Percentiles rank a stretch among this genome's conserved stretches.
phyloP scores from a whole-genome alignment of 352 stramenopile genomes.

The Phytophthora kernoviae region DNA sequence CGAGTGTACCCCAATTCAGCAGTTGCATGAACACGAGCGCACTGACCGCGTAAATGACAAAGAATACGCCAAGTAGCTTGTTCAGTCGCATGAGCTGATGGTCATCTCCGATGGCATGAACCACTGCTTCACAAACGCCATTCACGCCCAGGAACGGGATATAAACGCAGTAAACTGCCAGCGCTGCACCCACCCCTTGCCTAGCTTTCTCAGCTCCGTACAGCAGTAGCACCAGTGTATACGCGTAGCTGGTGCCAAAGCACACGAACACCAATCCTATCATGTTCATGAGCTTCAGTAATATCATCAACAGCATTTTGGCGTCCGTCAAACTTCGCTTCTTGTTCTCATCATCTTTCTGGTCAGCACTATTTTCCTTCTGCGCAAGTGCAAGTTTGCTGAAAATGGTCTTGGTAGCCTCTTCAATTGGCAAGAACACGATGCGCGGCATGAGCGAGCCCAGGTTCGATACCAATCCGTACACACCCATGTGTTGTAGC shows the following conservation, averaged over 20 bases:
- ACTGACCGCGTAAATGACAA: slow-evolving; percentile 68
- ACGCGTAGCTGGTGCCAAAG: slow-evolving; percentile 84
- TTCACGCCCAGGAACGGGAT: slow-evolving; percentile 96
- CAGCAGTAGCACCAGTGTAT: slow-evolving; percentile 80
- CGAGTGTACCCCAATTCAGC: slow-evolving; percentile 57
- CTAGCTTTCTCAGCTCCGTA: slow-evolving; percentile 76
- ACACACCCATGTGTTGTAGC: slow-evolving; percentile 95
- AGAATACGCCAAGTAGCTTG: slow-evolving; percentile 80
- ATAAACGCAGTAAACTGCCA: slow-evolving; percentile 93
- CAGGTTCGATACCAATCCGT: slow-evolving; percentile 95
- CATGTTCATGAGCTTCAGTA: slow-evolving; percentile 87
- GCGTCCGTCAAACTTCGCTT: slow-evolving; percentile 39
- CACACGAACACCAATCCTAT: slow-evolving; percentile 85
- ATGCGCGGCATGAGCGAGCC: slow-evolving; percentile 95
- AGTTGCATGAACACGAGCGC: slow-evolving; percentile 72
- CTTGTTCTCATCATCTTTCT: slow-evolving; percentile 23
- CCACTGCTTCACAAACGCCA: slow-evolving; percentile 96
- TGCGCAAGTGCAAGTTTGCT: slow-evolving; percentile 82
- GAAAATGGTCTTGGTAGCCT: slow-evolving; percentile 95
- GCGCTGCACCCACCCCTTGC: slow-evolving; percentile 53
- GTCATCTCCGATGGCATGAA: slow-evolving; percentile 87
- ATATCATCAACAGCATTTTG: slow-evolving; percentile 59
- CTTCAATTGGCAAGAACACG: slow-evolving; percentile 96
- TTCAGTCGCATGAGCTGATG: slow-evolving; percentile 81
- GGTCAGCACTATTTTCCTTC: slow-evolving; percentile 16